phyloP scores from a whole-genome alignment of 768 basidiomycete species.

The Russula compacta region DNA sequence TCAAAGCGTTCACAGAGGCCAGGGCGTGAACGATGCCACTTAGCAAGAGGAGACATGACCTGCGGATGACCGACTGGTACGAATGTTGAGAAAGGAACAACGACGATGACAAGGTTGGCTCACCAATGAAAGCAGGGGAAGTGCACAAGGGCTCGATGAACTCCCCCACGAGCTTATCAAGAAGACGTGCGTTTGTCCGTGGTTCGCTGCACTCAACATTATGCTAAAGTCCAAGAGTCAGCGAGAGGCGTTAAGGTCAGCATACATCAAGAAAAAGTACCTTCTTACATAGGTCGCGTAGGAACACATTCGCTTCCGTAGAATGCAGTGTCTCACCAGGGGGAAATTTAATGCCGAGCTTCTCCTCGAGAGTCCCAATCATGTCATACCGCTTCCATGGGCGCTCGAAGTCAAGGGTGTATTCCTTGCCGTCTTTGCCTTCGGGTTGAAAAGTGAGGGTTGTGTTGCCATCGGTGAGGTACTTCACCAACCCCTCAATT shows the following conservation, averaged over 20 bases:
- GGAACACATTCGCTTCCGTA: conserved; percentile 78
- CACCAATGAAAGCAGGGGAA: conserved; percentile 92
- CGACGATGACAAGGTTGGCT: conserved; percentile 17
- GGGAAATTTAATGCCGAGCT: conserved; percentile 87
- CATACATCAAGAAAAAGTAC: conserved; percentile 30
- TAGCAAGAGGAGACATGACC: conserved; percentile 99
- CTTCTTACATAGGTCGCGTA: conserved; percentile 78
- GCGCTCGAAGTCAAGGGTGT: conserved; percentile 77
- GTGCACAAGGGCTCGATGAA: conserved; percentile 96
- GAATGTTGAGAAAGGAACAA: background rate
- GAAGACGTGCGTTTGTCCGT: conserved; percentile 84
- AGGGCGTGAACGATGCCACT: conserved; percentile 94
- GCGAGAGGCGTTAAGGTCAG: background rate
- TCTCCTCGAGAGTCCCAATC: conserved; percentile 93
- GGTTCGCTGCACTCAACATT: conserved; percentile 96
- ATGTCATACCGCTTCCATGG: conserved; percentile 99
- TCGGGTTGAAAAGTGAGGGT: conserved; percentile 85
- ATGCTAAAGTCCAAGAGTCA: conserved; percentile 42
- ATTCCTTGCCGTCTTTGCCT: conserved; percentile 73
- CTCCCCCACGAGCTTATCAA: conserved; percentile 99
- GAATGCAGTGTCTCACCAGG: conserved; percentile 86
- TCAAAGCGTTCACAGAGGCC: conserved; percentile 99
- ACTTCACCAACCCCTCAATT: conserved; percentile 86
- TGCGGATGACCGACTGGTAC: conserved; percentile 87
- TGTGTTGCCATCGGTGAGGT: conserved; percentile 71